These are phyloP conservation scores for Dimargaris verticillata DNA, from an alignment of 192 early-diverging fungal genomes.

Conservation along the genomic window DNA sequence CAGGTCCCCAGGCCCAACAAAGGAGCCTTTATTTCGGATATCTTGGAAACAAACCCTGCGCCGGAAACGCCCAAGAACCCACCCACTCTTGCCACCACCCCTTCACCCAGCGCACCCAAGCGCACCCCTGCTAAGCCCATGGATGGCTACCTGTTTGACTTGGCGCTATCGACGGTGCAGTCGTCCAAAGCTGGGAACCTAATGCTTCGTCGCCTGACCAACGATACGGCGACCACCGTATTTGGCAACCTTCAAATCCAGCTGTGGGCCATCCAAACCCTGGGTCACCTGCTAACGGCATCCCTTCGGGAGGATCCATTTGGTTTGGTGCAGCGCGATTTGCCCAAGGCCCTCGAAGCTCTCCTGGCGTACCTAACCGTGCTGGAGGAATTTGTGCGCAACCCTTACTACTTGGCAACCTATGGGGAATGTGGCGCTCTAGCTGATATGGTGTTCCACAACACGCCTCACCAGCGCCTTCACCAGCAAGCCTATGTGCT, in stretches of 20 bases:
- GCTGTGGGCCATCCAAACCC: conserved; percentile 10
- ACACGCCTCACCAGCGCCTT: conserved; percentile 5
- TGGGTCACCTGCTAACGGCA: not conserved
- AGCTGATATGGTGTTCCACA: not conserved
- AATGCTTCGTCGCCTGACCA: not conserved
- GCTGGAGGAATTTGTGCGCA: conserved; percentile 1
- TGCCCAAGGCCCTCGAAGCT: not conserved
- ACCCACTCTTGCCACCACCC: not conserved
- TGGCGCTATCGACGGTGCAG: not conserved
- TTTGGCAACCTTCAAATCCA: conserved; percentile 8
- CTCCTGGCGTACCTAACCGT: not conserved
- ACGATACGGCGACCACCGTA: not conserved
- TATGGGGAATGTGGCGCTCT: not conserved
- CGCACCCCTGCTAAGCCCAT: not conserved
- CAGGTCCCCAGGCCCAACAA: not conserved
- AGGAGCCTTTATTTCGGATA: not conserved
- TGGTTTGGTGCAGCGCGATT: not conserved
- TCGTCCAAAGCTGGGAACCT: not conserved
- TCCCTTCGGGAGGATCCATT: conserved; percentile 7
- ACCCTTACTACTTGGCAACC: conserved; percentile 1
- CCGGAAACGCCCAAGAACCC: not conserved
- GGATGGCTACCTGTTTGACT: conserved; percentile 8
- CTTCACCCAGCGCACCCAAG: not conserved
- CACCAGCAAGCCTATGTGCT: conserved; percentile 9
- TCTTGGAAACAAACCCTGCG: not conserved